Evolutionary conservation across 768 basidiomycete genomes (phyloP), one percentile per base, ranked within the genome.

Genomic region (Lentinula guzmanii): DNA sequence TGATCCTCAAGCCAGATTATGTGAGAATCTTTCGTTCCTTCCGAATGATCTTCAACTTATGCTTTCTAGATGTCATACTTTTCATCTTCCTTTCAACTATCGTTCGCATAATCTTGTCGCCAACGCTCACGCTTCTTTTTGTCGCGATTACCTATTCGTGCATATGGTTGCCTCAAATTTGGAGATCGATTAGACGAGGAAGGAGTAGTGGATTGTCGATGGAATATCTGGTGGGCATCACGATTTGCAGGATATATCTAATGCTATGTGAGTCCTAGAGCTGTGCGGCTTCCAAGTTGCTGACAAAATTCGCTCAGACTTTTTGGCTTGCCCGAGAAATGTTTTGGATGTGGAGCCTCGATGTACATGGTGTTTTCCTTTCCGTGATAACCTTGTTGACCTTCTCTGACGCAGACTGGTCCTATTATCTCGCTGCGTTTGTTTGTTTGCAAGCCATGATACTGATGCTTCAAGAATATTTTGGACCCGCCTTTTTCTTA

Each of bases 151-250:
- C 91, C 60, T 93, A 95, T 71, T 88, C 87, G 5, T 80, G 80
- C 62, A 86, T 95, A 67, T 97, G 94, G 94, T 65, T 89, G 4
- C 87, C 91, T 3, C 94, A 95, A 72, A 92, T 97, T 52, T 77
- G 87, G 58, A 80, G 94, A 24, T 90, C 92, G 15, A 85, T 81
- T 15, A 80, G 82, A 21, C 82, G 90, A 24, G 89, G 87, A 8
- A 80, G 91, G 62, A 79, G 81, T 7, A 88, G 88, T 68, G 89
- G 88, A 0, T 69, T 96, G 46, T 76, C 81, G 7, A 77, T 74
- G 50, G 83, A 86, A 66, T 96, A 95, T 65, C 69, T 95, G 21
- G 57, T 95, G 8, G 93, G 92, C 10, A 91, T 87, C 5, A 90
- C 90, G 0, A 53, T 84, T 1, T 89, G 87, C 61, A 78, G 94